Evolutionary conservation across 2,329 filamentous ascomycete genomes (phyloP).

Genomic region (Hypoxylon sp.): DNA sequence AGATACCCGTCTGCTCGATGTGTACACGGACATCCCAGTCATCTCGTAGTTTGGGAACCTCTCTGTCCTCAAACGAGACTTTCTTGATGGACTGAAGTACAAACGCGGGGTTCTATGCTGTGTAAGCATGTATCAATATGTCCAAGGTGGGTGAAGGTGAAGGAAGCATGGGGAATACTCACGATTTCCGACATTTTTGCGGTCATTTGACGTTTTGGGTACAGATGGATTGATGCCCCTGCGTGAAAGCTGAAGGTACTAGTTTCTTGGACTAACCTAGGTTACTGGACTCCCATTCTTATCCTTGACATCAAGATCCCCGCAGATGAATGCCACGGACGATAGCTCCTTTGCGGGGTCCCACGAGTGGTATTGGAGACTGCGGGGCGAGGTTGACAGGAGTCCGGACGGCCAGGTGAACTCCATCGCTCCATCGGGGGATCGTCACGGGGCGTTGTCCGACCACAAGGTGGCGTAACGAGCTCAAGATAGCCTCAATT

Average conservation of each 20-base stretch:
- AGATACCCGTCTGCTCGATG: conserved; percentile 61
- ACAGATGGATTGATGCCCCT: neutral
- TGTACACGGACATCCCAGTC: conserved; percentile 58
- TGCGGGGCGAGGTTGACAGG: neutral
- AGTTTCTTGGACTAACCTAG: neutral
- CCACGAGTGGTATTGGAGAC: neutral
- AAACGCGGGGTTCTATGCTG: conserved; percentile 58
- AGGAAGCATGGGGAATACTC: neutral
- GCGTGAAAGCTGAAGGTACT: neutral
- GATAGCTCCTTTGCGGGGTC: neutral
- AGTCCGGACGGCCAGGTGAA: neutral
- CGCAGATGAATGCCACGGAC: neutral
- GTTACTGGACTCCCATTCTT: neutral
- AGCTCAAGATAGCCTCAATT: neutral
- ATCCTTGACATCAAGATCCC: neutral
- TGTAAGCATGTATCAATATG: neutral
- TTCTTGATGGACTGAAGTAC: conserved; percentile 60
- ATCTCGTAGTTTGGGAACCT: conserved; percentile 55
- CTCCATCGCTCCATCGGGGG: neutral
- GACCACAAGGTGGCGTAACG: neutral
- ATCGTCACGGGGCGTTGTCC: neutral
- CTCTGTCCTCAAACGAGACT: conserved; percentile 58
- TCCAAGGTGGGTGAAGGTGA: neutral
- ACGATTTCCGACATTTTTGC: conserved; percentile 2
- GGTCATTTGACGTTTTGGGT: neutral